Evolutionary conservation across 1,284 basidiomycete genomes (phyloP), one percentile per base, ranked within the genome.

Genomic region (Austroboletus niveus): DNA sequence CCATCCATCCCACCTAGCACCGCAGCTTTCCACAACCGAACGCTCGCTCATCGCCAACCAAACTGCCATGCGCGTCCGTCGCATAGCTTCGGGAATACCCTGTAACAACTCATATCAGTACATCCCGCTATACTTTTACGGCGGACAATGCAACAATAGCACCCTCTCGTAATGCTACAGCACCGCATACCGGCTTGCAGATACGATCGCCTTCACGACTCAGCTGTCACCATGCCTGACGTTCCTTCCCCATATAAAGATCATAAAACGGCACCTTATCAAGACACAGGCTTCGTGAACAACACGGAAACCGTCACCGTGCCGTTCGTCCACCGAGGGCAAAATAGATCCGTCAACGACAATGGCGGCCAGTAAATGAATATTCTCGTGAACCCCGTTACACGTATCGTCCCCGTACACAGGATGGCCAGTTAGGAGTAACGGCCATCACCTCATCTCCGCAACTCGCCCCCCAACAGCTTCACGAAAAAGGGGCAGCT

Each of bases 1-100:
- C 60, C 60, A 58, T 48, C 5, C 45, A 8, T 46, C 60, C 78
- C 78, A 79, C 4, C 58, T 49, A 9, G 64, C 66, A 27, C 56
- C 62, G 50, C 77, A 78, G 52, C 73, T 73, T 52, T 78, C 73
- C 22, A 78, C 61, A n/a, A 79, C 57, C 14, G 71, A 70, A 38
- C 74, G 65, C 52, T 79, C 77, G 8, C 66, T 59, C 31, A 79
- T 59, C 24, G 71, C 72, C 49, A 75, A 62, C 52, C 59, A 56
- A 29, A 76, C 57, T 5, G 72, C 76, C 41, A 67, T 54, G 11
- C 70, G 70, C 42, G 75, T 78, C 52, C 71, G 70, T 12, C 42
- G 14, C 67, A 70, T 65, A 34, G 35, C 10, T 0, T 46, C 53
- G 17, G 65, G 59, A 9, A 54, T 63, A 38, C 49, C 58, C 63